These are phyloP conservation scores for Camellia lanceoleosa DNA, from an alignment of 148 eudicot genomes.

Conservation along the genomic window DNA sequence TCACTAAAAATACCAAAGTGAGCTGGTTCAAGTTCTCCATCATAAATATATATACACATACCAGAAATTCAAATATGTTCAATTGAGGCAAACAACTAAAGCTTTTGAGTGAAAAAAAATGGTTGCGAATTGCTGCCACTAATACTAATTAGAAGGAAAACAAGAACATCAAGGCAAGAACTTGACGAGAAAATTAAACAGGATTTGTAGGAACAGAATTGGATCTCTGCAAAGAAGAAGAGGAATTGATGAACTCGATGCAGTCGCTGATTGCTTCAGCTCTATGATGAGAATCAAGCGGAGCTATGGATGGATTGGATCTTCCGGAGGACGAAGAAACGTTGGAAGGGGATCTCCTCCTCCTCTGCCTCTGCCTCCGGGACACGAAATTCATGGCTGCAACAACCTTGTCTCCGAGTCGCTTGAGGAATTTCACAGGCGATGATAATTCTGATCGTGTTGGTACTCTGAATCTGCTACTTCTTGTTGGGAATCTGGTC, in stretches of 20 bases:
- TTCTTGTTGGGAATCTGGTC: constrained; percentile 6
- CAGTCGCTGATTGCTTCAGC: constrained; percentile 57
- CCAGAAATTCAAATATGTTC: too few species aligned
- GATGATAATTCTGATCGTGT: constrained; percentile 18
- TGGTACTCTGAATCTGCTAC: constrained; percentile 21
- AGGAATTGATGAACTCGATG: constrained; percentile 46
- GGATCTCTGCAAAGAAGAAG: constrained; percentile 30
- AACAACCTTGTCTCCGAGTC: constrained; percentile 21
- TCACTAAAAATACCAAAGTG: too few species aligned
- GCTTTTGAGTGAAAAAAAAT: background rate
- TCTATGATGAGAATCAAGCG: constrained; percentile 41
- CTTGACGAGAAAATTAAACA: background rate
- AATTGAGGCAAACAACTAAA: background rate
- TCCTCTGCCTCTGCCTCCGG: background rate
- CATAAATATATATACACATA: too few species aligned
- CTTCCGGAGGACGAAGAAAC: constrained; percentile 17
- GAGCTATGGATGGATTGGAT: constrained; percentile 27
- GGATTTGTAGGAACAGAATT: constrained; percentile 23
- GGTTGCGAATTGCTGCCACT: background rate
- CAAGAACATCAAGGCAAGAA: background rate
- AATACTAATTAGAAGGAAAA: background rate
- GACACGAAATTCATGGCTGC: constrained; percentile 13
- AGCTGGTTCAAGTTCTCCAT: too few species aligned
- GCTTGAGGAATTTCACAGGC: constrained; percentile 9
- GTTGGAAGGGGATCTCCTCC: constrained; percentile 21